Conservation (phyloP, 2,329 filamentous ascomycete species). For the Stagonosporopsis chrysanthemi region DNA sequence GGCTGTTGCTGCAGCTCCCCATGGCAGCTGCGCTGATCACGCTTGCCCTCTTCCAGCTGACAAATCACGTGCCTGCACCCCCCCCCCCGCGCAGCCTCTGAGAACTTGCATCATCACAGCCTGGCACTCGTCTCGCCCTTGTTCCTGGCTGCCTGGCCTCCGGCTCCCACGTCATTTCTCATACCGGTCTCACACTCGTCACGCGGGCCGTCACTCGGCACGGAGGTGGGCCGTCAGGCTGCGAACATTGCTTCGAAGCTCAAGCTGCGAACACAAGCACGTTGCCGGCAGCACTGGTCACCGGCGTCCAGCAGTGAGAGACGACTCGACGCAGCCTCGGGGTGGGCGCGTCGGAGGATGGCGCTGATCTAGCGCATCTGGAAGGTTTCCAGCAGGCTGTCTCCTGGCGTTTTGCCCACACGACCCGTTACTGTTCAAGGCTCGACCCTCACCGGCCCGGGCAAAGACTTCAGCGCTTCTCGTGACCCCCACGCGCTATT, state of each 20-base stretch:
- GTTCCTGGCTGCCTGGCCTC: slow-evolving; percentile 14
- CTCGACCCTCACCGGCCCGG: slow-evolving; percentile 20
- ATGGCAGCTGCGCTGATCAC: slow-evolving; percentile 26
- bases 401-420: slow-evolving; percentile 14
- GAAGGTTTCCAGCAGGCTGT: slow-evolving; percentile 17
- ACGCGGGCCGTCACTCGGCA: slow-evolving; percentile 8
- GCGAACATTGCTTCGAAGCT: not conserved
- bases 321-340: slow-evolving; percentile 7
- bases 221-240: not conserved
- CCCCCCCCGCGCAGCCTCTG: slow-evolving; percentile 18
- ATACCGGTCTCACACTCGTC: slow-evolving; percentile 18
- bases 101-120: slow-evolving; percentile 21
- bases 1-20: slow-evolving; percentile 21
- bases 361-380: slow-evolving; percentile 18
- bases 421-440: slow-evolving; percentile 20
- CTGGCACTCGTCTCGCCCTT: slow-evolving; percentile 1
- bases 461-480: slow-evolving; percentile 21
- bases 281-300: not conserved
- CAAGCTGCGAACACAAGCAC: not conserved
- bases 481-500: slow-evolving; percentile 50
- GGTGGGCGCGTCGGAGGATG: slow-evolving; percentile 10
- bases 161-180: slow-evolving; percentile 27
- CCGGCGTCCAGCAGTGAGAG: slow-evolving; percentile 2
- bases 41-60: slow-evolving; percentile 15
- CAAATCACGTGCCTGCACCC: slow-evolving; percentile 18